A percentile compares a stretch with the other conserved stretches of the same genome.
phyloP scores from a whole-genome alignment of 495 filamentous ascomycete species.

The Xanthoparmelia taractica region DNA sequence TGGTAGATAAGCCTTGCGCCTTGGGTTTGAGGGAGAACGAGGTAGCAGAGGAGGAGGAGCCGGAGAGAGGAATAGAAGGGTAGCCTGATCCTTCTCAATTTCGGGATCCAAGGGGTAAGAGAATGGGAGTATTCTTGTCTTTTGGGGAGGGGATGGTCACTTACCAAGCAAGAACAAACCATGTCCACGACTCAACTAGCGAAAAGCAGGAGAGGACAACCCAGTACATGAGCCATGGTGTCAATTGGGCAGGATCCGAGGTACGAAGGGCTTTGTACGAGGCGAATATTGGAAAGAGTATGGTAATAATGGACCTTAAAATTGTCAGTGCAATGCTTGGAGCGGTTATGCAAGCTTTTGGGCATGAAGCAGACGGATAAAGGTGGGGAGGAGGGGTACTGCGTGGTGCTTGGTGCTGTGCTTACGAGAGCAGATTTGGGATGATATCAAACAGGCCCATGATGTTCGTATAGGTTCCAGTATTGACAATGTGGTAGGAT shows the following conservation, averaged over 20 bases:
- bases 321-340: background rate
- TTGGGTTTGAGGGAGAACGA: slow-evolving; percentile 93
- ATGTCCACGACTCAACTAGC: slow-evolving; percentile 78
- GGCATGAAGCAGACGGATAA: slow-evolving; percentile 21
- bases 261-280: slow-evolving; percentile 97
- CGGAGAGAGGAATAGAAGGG: slow-evolving; percentile 95
- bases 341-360: slow-evolving; percentile 13
- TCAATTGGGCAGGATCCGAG: slow-evolving; percentile 78
- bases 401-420: background rate
- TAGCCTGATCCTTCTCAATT: slow-evolving; percentile 44
- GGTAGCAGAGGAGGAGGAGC: slow-evolving; percentile 80
- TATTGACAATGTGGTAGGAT: background rate
- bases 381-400: background rate
- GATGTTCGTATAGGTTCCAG: background rate
- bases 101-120: background rate
- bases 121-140: too few relatives aligned
- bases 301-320: slow-evolving; percentile 65
- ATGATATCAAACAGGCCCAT: slow-evolving; percentile 44
- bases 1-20: slow-evolving; percentile 81
- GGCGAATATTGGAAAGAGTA: slow-evolving; percentile 92
- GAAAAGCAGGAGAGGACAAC: slow-evolving; percentile 76
- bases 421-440: slow-evolving; percentile 30
- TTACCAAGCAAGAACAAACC: slow-evolving; percentile 78
- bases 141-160: too few relatives aligned
- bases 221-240: slow-evolving; percentile 99